Percentiles rank a stretch among this genome's conserved stretches.
phyloP scores from a whole-genome alignment of 148 eudicot species.

The Mesembryanthemum crystallinum region DNA sequence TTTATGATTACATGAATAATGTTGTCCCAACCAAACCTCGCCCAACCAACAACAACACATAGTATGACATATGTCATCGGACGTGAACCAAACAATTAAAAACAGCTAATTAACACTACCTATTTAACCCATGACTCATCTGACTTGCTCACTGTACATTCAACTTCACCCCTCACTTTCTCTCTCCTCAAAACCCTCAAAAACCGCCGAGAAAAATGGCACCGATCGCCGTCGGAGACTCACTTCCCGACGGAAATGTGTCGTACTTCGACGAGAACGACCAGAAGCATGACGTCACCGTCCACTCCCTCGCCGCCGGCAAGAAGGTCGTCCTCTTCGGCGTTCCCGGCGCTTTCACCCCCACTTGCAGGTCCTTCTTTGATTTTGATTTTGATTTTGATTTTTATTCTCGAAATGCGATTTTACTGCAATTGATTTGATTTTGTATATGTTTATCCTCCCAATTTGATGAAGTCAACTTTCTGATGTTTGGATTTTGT shows the following conservation, averaged over 20 bases:
- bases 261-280: slow-evolving; percentile 51
- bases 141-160: neutral
- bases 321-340: slow-evolving; percentile 62
- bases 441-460: neutral
- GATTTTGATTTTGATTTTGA: neutral
- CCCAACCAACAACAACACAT: no score
- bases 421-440: neutral
- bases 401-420: no score
- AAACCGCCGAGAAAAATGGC: slow-evolving; percentile 34
- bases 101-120: neutral
- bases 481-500: neutral
- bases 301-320: slow-evolving; percentile 65
- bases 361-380: slow-evolving; percentile 77
- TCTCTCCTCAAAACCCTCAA: neutral
- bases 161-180: neutral
- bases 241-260: slow-evolving; percentile 60
- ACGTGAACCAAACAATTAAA: neutral
- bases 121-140: neutral
- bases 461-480: no score
- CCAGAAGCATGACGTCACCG: slow-evolving; percentile 39
- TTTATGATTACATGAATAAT: no score
- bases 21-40: no score
- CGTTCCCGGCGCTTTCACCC: slow-evolving; percentile 85
- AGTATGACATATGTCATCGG: no score
- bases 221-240: slow-evolving; percentile 50